Conservation (phyloP, 129 eudicot genomes). For the Flaveria trinervia region DNA sequence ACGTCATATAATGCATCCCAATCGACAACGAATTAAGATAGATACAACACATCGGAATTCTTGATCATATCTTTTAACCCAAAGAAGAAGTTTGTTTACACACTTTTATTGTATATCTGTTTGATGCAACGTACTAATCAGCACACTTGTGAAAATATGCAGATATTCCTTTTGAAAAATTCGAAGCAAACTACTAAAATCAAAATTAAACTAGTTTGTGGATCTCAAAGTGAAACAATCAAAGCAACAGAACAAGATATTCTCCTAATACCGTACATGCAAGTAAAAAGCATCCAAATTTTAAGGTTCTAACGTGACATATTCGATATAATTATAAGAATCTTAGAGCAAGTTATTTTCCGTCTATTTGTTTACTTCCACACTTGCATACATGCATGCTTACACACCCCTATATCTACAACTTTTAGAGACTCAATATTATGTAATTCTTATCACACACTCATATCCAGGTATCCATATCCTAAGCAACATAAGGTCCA, state of each 20-base stretch:
- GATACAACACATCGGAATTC: not conserved
- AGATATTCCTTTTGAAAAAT: not conserved
- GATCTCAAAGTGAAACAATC: not conserved
- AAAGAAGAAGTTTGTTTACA: not conserved
- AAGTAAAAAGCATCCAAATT: not conserved
- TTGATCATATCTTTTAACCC: constrained; percentile 5
- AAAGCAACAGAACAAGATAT: not conserved
- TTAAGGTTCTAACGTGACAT: not conserved
- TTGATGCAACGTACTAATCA: not conserved
- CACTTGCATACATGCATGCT: not conserved
- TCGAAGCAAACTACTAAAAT: not conserved
- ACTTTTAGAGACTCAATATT: not conserved
- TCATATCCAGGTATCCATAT: not conserved
- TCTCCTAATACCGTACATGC: not conserved
- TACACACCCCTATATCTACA: not conserved
- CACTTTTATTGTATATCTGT: not conserved
- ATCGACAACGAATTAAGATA: not conserved
- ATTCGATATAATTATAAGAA: not conserved
- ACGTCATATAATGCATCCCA: not conserved
- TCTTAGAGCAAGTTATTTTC: not conserved
- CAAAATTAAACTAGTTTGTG: not conserved
- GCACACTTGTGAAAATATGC: not conserved
- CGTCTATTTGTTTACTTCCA: not conserved
- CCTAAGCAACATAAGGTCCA: not conserved
- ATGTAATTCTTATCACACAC: not conserved